A percentile compares a stretch with the other conserved stretches of the same genome.
Conservation (phyloP, 2,329 filamentous ascomycete species). For the Pseudopyricularia cyperi region DNA sequence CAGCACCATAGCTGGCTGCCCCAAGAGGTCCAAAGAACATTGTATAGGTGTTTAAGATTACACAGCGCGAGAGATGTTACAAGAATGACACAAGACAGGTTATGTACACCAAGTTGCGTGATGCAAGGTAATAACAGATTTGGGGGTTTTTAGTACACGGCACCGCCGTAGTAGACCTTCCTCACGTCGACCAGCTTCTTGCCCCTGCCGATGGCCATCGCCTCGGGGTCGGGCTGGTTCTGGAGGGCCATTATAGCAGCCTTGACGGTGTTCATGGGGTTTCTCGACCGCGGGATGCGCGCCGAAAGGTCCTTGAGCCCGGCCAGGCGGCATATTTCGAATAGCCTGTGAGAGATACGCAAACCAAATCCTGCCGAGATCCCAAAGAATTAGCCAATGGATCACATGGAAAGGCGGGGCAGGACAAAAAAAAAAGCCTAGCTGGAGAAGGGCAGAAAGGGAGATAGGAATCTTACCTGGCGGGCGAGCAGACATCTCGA, state of each 20-base stretch:
- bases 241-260: conserved; percentile 72
- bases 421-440: conserved; percentile 1
- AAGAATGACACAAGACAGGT: neutral
- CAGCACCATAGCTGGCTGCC: too few species aligned
- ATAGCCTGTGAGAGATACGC: conserved; percentile 81
- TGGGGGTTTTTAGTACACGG: conserved; percentile 41
- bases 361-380: conserved; percentile 71
- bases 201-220: conserved; percentile 76
- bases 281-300: conserved; percentile 70
- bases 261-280: conserved; percentile 97
- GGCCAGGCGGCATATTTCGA: conserved; percentile 79
- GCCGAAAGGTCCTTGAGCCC: conserved; percentile 83
- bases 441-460: neutral
- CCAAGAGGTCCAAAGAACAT: neutral
- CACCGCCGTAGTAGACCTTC: conserved; percentile 91
- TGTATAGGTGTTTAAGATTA: neutral
- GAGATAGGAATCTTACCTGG: conserved; percentile 53
- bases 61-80: neutral
- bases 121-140: too few species aligned
- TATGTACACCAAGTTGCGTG: neutral
- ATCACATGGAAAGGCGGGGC: neutral
- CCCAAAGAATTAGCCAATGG: conserved; percentile 1
- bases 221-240: conserved; percentile 75
- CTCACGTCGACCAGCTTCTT: conserved; percentile 94
- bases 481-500: conserved; percentile 69